These are phyloP conservation scores for Medicago truncatula DNA, from an alignment of 306 rosid genomes.

Conservation along the genomic window DNA sequence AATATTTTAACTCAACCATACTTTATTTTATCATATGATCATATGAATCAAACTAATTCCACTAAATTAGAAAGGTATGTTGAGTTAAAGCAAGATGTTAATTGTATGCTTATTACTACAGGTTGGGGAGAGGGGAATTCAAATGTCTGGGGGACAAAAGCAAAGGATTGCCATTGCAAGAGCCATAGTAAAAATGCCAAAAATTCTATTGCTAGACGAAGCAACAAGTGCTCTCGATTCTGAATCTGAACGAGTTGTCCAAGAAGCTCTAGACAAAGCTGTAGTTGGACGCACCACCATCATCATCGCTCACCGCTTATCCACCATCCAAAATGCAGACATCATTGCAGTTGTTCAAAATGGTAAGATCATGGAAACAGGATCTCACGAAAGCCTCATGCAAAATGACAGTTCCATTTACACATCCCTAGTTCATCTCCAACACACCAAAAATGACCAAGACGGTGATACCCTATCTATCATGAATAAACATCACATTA, in stretches of 20 bases:
- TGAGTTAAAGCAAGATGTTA: neutral
- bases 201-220: conserved; percentile 76
- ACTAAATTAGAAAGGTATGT: neutral
- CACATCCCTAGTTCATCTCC: conserved; percentile 65
- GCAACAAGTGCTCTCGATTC: conserved; percentile 93
- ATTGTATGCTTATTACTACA: conserved; percentile 27
- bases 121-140: conserved; percentile 92
- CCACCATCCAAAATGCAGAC: conserved; percentile 81
- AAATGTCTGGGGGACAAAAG: conserved; percentile 97
- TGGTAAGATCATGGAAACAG: conserved; percentile 69
- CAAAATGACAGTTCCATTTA: conserved; percentile 55
- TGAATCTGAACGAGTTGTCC: conserved; percentile 80
- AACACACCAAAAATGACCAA: conserved; percentile 52
- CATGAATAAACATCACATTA: conserved; percentile 42
- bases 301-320: conserved; percentile 81
- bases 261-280: conserved; percentile 83
- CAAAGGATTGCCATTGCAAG: conserved; percentile 91
- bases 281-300: conserved; percentile 81
- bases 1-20: too few relatives aligned
- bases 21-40: too few relatives aligned
- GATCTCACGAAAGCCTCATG: conserved; percentile 67
- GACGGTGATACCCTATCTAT: conserved; percentile 44
- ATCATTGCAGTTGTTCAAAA: conserved; percentile 75
- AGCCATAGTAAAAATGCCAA: conserved; percentile 77
- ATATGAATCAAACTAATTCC: neutral